Evolutionary conservation across 2,329 filamentous ascomycete species (phyloP), one percentile per base, ranked within the genome.

Genomic region (Dichotomopilus funicola): DNA sequence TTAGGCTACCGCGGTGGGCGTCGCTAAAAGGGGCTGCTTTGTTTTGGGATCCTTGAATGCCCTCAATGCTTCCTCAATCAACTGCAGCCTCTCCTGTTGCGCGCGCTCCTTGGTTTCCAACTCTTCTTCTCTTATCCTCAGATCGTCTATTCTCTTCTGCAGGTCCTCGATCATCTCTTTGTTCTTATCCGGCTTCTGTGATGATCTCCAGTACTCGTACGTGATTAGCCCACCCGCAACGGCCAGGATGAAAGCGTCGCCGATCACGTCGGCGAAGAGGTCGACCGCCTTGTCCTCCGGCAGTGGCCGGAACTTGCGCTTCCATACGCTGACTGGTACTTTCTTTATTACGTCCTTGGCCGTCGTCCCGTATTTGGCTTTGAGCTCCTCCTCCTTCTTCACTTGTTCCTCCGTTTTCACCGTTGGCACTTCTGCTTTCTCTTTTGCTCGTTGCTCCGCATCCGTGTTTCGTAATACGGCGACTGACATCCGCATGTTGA

Each of bases 231-330:
- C 75, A 11, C 74, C 72, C 6, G 81, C 83, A 33, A 86, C 81
- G 5, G 75, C 65, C 19, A 86, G 73, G 57, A 86, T 85, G 64
- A 86, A 86, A 12, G 73, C 71, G 61, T 86, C 83, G 42, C 83
- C 83, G 49, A 82, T 71, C 12, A 86, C 82, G 63, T 86, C 83
- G 43, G 83, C 83, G 62, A 86, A 86, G 6, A 86, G 70, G 63
- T 86, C 82, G 9, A 86, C 83, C 7, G 83, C 83, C 68, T 86
- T 86, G 12, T 69, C 74, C 65, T 86, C 83, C 8, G 83, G 81
- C n/a, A 86, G 70, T 6, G 82, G 69, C 51, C 83, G 73, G 65
- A 86, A 86, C 64, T 80, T 82, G 56, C 83, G 78, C 57, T 66
- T 77, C 83, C 83, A 86, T 9, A 86, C 71, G 61, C 77, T 85